Evolutionary conservation across 176 grass and related monocot species (phyloP), one percentile per base, ranked within the genome.

Genomic region (bread wheat (Triticum aestivum)): DNA sequence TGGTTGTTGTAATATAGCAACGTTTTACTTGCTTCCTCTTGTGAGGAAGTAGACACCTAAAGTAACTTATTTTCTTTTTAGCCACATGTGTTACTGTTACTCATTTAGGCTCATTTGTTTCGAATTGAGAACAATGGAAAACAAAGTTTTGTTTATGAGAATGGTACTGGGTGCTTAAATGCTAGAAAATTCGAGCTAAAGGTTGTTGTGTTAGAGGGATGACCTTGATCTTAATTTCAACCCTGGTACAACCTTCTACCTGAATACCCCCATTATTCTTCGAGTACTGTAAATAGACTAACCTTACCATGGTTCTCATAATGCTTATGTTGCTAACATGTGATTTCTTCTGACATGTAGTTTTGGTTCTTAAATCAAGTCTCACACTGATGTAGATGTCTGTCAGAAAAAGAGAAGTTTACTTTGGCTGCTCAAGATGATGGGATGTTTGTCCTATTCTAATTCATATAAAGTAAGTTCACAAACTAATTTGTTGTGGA

Each of bases 1-100:
- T 56, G 65, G 35, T 87, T 91, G 85, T 87, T 87, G 81, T 84
- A 91, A 80, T 84, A 76, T 87, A 91, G 69, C 85, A 85, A 85
- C 85, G 81, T 91, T 88, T 86, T 82, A 86, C 83, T 86, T 81
- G 34, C 44, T 68, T 85, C 69, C 77, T 81, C 88, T 81, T 86
- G 70, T 62, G 78, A 62, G 83, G 83, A 77, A 77, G 37, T 61
- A 89, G 62, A 82, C 78, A 21, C 18, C 56, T 59, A 59, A 59
- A 59, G 56, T 87, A 91, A 88, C 85, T 81, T 88, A 85, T 77
- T 85, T 75, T 29, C 51, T 80, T 76, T 84, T 80, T 91, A 80
- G 37, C 35, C 75, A 80, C 73, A 75, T 45, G 63, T 83, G 26
- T 37, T 59, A 7, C 59, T 35, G 58, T 80, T 61, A 42, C 32